Evolutionary conservation across 352 stramenopile species (phyloP), one percentile per base, ranked within the genome.

Genomic region (Globisporangium lucens): DNA sequence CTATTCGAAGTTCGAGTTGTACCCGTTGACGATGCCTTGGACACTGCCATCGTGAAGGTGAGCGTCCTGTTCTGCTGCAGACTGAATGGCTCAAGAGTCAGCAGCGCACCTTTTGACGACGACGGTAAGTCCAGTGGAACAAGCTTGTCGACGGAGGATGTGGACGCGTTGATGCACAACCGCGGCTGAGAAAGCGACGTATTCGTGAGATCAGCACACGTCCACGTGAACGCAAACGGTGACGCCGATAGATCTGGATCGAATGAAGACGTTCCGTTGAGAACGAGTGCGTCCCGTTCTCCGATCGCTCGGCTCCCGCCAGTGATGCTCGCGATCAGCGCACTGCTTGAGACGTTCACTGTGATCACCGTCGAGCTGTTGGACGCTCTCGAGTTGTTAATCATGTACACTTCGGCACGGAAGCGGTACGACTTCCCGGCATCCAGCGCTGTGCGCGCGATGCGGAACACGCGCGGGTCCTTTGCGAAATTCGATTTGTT

Each of bases 391-490:
- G 13, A 64, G 65, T 41, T 73, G 67, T 58, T 68, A 69, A 43
- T 70, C 64, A 85, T 83, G 41, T 75, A 88, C 1, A 77, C 82
- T n/a, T 89, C 77, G 27, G 79, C 66, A 22, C 67, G 73, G 56
- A 94, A 88, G n/a, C 70, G 78, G 55, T 92, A 92, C 2, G 74
- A 80, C n/a, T 68, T 71, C 2, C 74, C 76, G 5, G 71, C 69
- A 20, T 75, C 63, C 0, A 94, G 63, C 9, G 68, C 57, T 4
- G 77, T 72, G 2, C 79, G 71, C 0, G 75, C 56, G 0, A 92
- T 58, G 17, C 74, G 79, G 53, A 91, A 94, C 6, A 85, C 68
- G 13, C 82, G 79, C 4, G 85, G 82, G 47, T 92, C 81, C 52
- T 79, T 77, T n/a, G 83, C 85, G 0, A 70, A 75, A 56, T 92